Evolutionary conservation across 2,329 filamentous ascomycete species (phyloP), one percentile per base, ranked within the genome.

Genomic region (Tolypocladium nubicola): DNA sequence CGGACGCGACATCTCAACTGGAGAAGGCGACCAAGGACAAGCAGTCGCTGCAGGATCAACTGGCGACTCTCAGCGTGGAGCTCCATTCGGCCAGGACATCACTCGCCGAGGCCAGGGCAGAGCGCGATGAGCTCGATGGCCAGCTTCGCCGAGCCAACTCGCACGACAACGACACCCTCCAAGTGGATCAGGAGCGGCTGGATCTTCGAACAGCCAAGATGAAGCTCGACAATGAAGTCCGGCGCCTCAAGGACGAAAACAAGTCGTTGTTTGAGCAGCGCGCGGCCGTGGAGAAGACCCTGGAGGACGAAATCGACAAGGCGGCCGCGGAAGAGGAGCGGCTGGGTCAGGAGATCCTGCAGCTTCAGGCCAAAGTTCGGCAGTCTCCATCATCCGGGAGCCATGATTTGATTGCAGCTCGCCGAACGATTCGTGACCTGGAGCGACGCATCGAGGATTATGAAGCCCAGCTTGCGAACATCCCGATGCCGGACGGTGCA

Each of bases 161-260:
- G 43, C 78, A 80, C 56, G 81, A 81, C 53, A 79, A 79, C 56
- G 81, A 85, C 58, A 82, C 79, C 1, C 79, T 83, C 62, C 80
- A 79, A 14, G 68, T 87, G 52, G 86, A 89, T 62, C 82, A 85
- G 60, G 87, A 90, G 65, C 84, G 86, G 61, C 73, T 87, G 52
- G 85, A 89, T 56, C 74, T 90, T 30, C 83, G 85, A 21, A 83
- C 84, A 35, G 73, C 81, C n/a, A 87, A 86, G 66, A 73, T 84
- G 60, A 86, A 84, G 64, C 77, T 89, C 21, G 87, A 90, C 61
- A 79, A 76, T 59, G 87, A 90, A 64, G 75, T 88, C 19, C 82
- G 83, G 47, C 78, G 84, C 14, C 73, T 89, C 19, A 82, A 77
- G 55, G 83, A 87, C 10, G 86, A 90, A 66, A 86, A 84, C 63